Conservation (phyloP, 2,329 filamentous ascomycete genomes). For the Grosmannia huntii region DNA sequence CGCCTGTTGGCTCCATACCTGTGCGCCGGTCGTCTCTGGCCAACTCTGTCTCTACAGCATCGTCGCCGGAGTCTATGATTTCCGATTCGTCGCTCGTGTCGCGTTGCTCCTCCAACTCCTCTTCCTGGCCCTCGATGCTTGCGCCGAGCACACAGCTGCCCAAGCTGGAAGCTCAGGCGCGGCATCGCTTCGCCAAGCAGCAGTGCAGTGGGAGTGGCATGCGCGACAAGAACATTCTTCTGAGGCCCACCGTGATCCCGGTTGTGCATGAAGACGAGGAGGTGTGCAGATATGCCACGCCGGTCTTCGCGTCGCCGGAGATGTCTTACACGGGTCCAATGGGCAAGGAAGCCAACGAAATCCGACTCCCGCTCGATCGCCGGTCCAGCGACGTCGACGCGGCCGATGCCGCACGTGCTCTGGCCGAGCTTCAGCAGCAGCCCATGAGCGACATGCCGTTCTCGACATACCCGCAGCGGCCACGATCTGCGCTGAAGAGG, state of each 20-base stretch:
- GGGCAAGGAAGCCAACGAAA: conserved; percentile 35
- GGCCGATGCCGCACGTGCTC: conserved; percentile 44
- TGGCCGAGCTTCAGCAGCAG: conserved; percentile 49
- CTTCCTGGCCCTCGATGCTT: conserved; percentile 46
- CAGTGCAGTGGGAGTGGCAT: conserved; percentile 21
- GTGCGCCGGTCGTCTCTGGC: conserved; percentile 49
- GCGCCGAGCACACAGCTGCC: conserved; percentile 34
- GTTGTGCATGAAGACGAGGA: conserved; percentile 46
- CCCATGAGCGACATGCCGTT: conserved; percentile 17
- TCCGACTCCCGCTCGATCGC: conserved; percentile 32
- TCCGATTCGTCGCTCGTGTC: conserved; percentile 50
- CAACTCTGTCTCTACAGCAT: conserved; percentile 48
- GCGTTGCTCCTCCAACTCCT: conserved; percentile 50
- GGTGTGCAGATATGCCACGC: conserved; percentile 12
- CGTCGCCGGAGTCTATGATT: conserved; percentile 55
- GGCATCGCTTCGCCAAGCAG: conserved; percentile 49
- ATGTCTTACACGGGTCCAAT: conserved; percentile 37
- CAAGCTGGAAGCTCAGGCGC: conserved; percentile 49
- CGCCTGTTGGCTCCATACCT: conserved; percentile 36
- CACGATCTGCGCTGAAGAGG: conserved; percentile 39
- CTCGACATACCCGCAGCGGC: not conserved
- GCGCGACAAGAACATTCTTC: conserved; percentile 32
- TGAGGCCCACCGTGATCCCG: conserved; percentile 32
- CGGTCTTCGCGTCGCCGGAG: conserved; percentile 41
- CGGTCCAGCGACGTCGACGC: conserved; percentile 37